phyloP scores from a whole-genome alignment of 2,329 filamentous ascomycete genomes.

The Aspergillus intermedius region DNA sequence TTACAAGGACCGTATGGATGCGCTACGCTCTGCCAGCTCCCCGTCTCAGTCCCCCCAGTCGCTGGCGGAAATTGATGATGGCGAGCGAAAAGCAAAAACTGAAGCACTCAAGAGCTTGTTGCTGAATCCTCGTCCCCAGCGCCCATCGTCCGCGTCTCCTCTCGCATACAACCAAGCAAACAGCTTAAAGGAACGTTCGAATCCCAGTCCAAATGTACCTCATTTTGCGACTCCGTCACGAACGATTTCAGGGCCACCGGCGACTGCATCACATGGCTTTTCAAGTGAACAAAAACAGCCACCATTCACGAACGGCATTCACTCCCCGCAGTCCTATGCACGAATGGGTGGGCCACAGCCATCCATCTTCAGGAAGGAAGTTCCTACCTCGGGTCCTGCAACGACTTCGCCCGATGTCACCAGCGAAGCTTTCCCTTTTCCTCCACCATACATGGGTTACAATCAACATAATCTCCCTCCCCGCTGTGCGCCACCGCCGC shows the following conservation, averaged over 20 bases:
- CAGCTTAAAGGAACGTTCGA: conserved; percentile 12
- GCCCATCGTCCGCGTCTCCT: conserved; percentile 26
- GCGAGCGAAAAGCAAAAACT: conserved; percentile 37
- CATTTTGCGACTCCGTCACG: conserved; percentile 27
- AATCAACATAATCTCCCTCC: conserved; percentile 15
- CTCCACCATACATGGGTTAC: conserved; percentile 17
- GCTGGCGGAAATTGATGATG: conserved; percentile 26
- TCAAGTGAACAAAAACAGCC: conserved; percentile 12
- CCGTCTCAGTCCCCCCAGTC: conserved; percentile 18
- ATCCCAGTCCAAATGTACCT: conserved; percentile 15
- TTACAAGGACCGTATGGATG: conserved; percentile 42
- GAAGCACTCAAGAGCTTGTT: conserved; percentile 41
- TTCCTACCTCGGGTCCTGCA: conserved; percentile 16
- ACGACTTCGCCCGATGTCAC: conserved; percentile 6
- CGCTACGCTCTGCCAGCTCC: conserved; percentile 32
- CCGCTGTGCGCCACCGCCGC: neutral
- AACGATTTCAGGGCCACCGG: conserved; percentile 29
- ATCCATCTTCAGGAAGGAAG: conserved; percentile 27
- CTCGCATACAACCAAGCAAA: conserved; percentile 15
- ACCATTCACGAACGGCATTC: conserved; percentile 11
- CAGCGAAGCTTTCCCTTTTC: conserved; percentile 8
- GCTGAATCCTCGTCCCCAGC: conserved; percentile 36
- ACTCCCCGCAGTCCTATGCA: conserved; percentile 17
- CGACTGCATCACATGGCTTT: conserved; percentile 14
- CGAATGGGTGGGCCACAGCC: conserved; percentile 17